A percentile compares a stretch with the other conserved stretches of the same genome.
Evolutionary conservation across 106 monocot genomes (phyloP).

Genomic region (Amphibolis antarctica): DNA sequence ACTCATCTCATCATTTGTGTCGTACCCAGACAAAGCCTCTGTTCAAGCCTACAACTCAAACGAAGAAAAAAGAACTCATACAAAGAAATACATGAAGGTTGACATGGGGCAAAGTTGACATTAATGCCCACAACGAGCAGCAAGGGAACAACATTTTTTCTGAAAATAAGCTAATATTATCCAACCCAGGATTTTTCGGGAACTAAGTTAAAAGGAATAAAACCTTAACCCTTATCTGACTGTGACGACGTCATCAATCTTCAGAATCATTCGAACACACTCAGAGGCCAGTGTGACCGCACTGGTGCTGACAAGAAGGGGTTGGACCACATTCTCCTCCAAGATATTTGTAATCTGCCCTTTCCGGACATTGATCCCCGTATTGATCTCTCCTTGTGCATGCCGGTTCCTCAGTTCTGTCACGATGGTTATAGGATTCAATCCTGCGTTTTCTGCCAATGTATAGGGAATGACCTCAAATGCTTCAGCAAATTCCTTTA

Average conservation of each 20-base stretch:
- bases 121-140: too few relatives aligned
- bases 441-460: constrained; percentile 86
- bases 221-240: constrained; percentile 57
- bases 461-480: constrained; percentile 94
- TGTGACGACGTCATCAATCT: constrained; percentile 94
- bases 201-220: too few relatives aligned
- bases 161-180: too few relatives aligned
- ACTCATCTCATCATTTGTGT: too few relatives aligned
- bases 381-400: constrained; percentile 69
- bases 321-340: constrained; percentile 98
- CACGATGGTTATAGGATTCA: constrained; percentile 78
- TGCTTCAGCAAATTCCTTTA: constrained; percentile 85
- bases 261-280: constrained; percentile 97
- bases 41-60: too few relatives aligned
- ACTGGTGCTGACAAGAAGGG: constrained; percentile 83
- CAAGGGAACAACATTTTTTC: too few relatives aligned
- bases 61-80: too few relatives aligned
- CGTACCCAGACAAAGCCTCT: too few relatives aligned
- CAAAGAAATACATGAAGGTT: too few relatives aligned
- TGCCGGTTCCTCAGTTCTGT: constrained; percentile 92
- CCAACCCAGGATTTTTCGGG: too few relatives aligned
- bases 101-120: too few relatives aligned
- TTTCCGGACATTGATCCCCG: constrained; percentile 96
- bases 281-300: constrained; percentile 72
- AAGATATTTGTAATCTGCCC: constrained; percentile 89